Evolutionary conservation across 2,329 filamentous ascomycete genomes (phyloP).

Genomic region (Dothidotthia symphoricarpi): DNA sequence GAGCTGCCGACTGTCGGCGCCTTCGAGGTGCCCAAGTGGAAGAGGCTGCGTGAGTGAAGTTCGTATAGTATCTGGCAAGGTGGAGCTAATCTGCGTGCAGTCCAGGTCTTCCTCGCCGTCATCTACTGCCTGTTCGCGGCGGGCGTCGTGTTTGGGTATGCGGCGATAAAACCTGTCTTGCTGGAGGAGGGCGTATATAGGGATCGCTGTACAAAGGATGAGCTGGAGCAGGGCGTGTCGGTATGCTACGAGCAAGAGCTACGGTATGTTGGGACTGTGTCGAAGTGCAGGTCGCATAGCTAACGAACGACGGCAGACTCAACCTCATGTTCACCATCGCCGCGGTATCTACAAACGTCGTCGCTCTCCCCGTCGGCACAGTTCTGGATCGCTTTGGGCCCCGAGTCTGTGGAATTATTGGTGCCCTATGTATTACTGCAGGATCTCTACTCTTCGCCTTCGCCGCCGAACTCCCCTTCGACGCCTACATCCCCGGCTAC

Average conservation of each 20-base stretch:
- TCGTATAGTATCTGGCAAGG: neutral
- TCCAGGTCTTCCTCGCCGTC: conserved; percentile 67
- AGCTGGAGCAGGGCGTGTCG: conserved; percentile 33
- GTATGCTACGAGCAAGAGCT: conserved; percentile 44
- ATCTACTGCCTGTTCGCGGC: conserved; percentile 74
- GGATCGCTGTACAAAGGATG: conserved; percentile 37
- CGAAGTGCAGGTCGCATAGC: conserved; percentile 42
- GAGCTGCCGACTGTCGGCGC: conserved; percentile 47
- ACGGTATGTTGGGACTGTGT: conserved; percentile 57
- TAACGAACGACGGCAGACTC: conserved; percentile 55
- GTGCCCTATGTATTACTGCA: conserved; percentile 63
- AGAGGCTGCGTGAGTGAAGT: conserved; percentile 50
- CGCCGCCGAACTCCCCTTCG: conserved; percentile 63
- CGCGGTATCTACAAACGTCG: conserved; percentile 83
- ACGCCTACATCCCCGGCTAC: conserved; percentile 59
- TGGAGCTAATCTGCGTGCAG: conserved; percentile 44
- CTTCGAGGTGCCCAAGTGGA: conserved; percentile 56
- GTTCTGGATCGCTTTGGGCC: conserved; percentile 83
- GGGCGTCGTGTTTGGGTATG: conserved; percentile 49
- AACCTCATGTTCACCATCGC: conserved; percentile 94
- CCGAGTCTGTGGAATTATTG: conserved; percentile 69
- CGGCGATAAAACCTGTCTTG: conserved; percentile 43
- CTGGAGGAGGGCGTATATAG: conserved; percentile 40
- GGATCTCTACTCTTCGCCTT: conserved; percentile 75
- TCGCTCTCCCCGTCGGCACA: conserved; percentile 78